A percentile compares a stretch with the other conserved stretches of the same genome.
phyloP scores from a whole-genome alignment of 2,329 filamentous ascomycete species.

The Lizonia empirigonia region DNA sequence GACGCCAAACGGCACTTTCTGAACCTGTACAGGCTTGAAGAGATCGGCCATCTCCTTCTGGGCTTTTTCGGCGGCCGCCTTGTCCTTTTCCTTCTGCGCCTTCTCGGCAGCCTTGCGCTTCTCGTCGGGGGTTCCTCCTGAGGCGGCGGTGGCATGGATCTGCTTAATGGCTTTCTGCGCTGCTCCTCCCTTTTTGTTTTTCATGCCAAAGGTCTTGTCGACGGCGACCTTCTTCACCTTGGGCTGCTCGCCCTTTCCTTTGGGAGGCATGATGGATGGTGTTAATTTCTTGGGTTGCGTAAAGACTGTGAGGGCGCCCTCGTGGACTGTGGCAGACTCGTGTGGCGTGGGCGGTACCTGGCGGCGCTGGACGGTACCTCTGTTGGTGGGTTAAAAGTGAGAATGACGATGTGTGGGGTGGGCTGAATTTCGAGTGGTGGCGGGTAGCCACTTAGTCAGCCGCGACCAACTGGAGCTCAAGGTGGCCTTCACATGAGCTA shows the following conservation, averaged over 20 bases:
- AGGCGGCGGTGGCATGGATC: slow-evolving; percentile 69
- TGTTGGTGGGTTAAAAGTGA: slow-evolving; percentile 37
- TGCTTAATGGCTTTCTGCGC: slow-evolving; percentile 91
- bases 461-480: slow-evolving; percentile 23
- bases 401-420: slow-evolving; percentile 46
- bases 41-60: slow-evolving; percentile 79
- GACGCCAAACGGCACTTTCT: slow-evolving; percentile 97
- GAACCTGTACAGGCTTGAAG: slow-evolving; percentile 91
- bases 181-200: slow-evolving; percentile 95
- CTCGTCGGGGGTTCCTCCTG: slow-evolving; percentile 75
- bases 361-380: slow-evolving; percentile 20
- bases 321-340: slow-evolving; percentile 5
- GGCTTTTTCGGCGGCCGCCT: slow-evolving; percentile 85
- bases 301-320: slow-evolving; percentile 19
- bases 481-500: slow-evolving; percentile 29
- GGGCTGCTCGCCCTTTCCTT: slow-evolving; percentile 56
- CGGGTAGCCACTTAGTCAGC: slow-evolving; percentile 13
- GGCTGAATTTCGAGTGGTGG: slow-evolving; percentile 29
- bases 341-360: slow-evolving; percentile 21
- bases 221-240: slow-evolving; percentile 70
- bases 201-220: slow-evolving; percentile 99
- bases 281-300: neutral
- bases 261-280: slow-evolving; percentile 70
- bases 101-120: slow-evolving; percentile 77
- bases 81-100: slow-evolving; percentile 77